Base-by-base conservation (phyloP, 495 filamentous ascomycete genomes). In the Pyronema domesticum region DNA sequence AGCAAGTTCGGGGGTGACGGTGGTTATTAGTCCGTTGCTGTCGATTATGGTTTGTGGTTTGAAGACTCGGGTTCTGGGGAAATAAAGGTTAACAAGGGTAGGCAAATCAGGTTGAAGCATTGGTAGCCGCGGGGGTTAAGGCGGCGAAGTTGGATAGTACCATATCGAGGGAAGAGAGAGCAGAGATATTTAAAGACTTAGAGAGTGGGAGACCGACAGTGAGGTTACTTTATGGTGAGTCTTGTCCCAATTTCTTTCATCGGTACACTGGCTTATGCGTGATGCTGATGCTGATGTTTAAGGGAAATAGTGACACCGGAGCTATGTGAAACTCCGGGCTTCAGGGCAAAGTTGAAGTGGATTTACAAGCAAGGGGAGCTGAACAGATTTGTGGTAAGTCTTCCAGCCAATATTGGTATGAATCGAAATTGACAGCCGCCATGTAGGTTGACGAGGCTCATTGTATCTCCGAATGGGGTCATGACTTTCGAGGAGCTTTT, bases 391-490 rank as follows among this genome's bases (percentile, higher is more conserved):
- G 89, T 81, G 44, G 50, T 53, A 5, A 42, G 39, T 42, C 6
- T 42, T 42, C 39, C 3, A 42, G 6, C 15, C 39, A 13, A 3
- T 42, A 13, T 13, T 13, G 39, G 6, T 3, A 42, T 42, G 6
- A 42, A 30, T 30, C 23, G 5, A 5, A 13, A 42, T 13, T 42
- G 7, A 13, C 39, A 13, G 7, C 1, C 1, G 7, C 39, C 7
- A 17, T 3, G 6, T 2, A 42, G 39, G 80, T 96, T 46, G 89
- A 96, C 68, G 89, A 96, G 70, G 89, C 89, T 11, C 89, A 96
- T 65, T 95, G 89, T 66, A 94, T 96, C 58, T 89, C 83, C 8
- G 57, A 96, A 80, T 96, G 89, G 89, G 89, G 89, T 14, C 89
- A 96, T 65, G 89, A 96, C 67, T 96, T 96, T 62, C 83, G 89